Conservation (phyloP, 192 early-diverging fungal species). For the Phlyctochytrium bullatum region DNA sequence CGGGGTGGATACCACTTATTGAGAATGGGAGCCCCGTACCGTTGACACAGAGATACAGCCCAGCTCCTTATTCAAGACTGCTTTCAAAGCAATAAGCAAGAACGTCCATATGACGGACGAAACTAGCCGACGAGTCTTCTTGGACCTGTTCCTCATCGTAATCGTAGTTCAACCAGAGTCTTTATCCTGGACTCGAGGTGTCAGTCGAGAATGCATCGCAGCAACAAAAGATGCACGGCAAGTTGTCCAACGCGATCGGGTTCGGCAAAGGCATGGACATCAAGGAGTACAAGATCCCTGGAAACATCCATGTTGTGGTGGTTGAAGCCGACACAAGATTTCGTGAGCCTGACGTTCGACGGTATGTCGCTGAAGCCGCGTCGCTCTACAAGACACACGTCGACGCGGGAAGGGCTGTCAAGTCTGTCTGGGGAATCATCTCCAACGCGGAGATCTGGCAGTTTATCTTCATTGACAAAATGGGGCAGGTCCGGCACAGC, state of each 20-base stretch:
- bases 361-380: slow-evolving; percentile 35
- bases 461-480: slow-evolving; percentile 19
- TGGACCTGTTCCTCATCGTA: no score
- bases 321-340: slow-evolving; percentile 20
- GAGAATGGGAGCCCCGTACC: no score
- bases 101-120: no score
- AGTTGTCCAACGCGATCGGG: slow-evolving; percentile 18
- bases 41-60: no score
- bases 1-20: no score
- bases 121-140: no score
- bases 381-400: slow-evolving; percentile 33
- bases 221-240: slow-evolving; percentile 28
- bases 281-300: slow-evolving; percentile 18
- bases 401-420: slow-evolving; percentile 29
- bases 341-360: slow-evolving; percentile 32
- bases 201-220: slow-evolving; percentile 17
- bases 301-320: slow-evolving; percentile 19
- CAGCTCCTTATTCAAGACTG: no score
- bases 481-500: slow-evolving; percentile 20
- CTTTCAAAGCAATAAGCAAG: no score
- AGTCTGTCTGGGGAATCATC: slow-evolving; percentile 27
- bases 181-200: slow-evolving; percentile 34
- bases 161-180: no score
- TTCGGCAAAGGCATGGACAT: slow-evolving; percentile 27
- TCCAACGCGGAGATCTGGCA: slow-evolving; percentile 20